Base-by-base conservation (phyloP, 2,329 filamentous ascomycete genomes). In the Aspergillus fumigatus region DNA sequence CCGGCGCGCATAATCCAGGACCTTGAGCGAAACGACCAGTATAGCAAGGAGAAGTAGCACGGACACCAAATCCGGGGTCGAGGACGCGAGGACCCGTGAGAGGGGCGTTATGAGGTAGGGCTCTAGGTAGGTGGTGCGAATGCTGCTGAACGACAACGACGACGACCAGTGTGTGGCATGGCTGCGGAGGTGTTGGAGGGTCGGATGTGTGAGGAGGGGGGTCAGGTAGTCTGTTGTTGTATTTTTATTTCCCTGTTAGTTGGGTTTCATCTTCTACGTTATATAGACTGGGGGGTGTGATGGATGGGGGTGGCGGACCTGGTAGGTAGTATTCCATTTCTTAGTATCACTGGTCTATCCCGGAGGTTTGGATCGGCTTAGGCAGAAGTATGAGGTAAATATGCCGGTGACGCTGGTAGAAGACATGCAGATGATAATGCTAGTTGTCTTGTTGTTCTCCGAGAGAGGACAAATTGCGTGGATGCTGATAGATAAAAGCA, bases 1-100 rank as follows among this genome's bases (percentile, higher is more conserved):
- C 58, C 90, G 83, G 59, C 86, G 85, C 19, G 91, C 77, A 77
- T 88, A 88, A 70, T 87, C 82, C 61, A 87, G 75, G 45, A 94
- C 78, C 62, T 84, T 83, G 57, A 87, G 74, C 11, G 80, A 81
- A 55, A 92, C 70, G 68, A 91, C 79, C 52, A 93, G 73, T 54
- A 86, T 75, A 29, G 86, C 63, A 48, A 87, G 74, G 3, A 89
- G 76, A 8, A 86, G 56, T 7, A 75, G 52, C 21, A 76, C 60
- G 11, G 73, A 71, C 48, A 70, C 47, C 29, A 78, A 61, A 53
- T 76, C 71, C 0, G 73, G 68, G 53, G 68, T 69, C 19, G 68
- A 66, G 25, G 64, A 66, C 40, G 71, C 61, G 54, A 76, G 63
- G 27, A 77, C 64, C 14, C 59, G 59, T 19, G 73, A 71, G 47